A percentile compares a stretch with the other conserved stretches of the same genome.
Evolutionary conservation across 129 eudicot genomes (phyloP).

Genomic region (Pseudognaphalium luteoalbum): DNA sequence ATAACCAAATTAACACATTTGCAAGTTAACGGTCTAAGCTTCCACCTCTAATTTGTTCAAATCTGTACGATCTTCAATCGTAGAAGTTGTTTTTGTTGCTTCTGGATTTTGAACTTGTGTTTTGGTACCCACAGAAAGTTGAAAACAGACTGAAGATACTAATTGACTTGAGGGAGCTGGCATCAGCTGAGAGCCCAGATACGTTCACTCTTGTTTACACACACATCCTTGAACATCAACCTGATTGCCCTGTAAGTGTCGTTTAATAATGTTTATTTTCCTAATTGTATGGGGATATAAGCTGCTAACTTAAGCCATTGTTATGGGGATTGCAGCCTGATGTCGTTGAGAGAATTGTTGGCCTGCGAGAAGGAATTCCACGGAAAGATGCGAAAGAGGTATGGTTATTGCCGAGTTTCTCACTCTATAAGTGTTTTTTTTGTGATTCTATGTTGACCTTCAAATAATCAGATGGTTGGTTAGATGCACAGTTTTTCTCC

Average conservation of each 20-base stretch:
- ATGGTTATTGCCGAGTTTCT: not conserved
- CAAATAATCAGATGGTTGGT: not conserved
- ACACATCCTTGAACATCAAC: constrained; percentile 89
- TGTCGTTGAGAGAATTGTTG: constrained; percentile 87
- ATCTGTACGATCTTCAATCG: not conserved
- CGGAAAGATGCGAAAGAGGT: constrained; percentile 98
- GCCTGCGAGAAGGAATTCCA: constrained; percentile 94
- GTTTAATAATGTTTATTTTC: not conserved
- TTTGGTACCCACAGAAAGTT: constrained; percentile 66
- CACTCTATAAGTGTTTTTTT: not conserved
- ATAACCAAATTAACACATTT: not conserved
- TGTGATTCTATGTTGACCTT: not conserved
- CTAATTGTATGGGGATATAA: not conserved
- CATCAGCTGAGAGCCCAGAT: constrained; percentile 94
- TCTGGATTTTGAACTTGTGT: constrained; percentile 1
- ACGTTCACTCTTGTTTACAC: constrained; percentile 96
- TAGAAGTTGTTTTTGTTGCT: not conserved
- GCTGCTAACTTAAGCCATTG: constrained; percentile 17
- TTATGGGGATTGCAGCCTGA: constrained; percentile 63
- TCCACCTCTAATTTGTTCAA: not conserved
- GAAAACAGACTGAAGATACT: constrained; percentile 77
- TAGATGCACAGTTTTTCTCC: not conserved
- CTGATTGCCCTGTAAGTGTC: constrained; percentile 90
- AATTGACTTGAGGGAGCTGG: constrained; percentile 89
- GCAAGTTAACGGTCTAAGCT: not conserved